phyloP scores from a whole-genome alignment of 129 eudicot species.

The Chrysanthemum lavandulifolium region DNA sequence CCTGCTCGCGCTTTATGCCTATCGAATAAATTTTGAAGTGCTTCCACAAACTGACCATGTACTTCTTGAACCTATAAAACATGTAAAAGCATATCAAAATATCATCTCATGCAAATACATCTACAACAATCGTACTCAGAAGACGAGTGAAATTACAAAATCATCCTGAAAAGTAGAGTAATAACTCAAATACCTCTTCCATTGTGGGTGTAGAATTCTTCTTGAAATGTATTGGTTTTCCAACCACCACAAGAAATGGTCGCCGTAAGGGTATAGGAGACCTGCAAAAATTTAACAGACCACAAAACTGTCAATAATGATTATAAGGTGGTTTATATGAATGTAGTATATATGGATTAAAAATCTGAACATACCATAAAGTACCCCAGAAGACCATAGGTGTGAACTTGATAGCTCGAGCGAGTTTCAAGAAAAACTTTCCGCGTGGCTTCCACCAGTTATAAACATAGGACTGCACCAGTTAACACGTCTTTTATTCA shows the following conservation, averaged over 20 bases:
- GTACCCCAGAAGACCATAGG: slow-evolving; percentile 90
- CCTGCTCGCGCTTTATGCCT: slow-evolving; percentile 69
- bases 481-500: neutral
- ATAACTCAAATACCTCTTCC: slow-evolving; percentile 67
- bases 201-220: slow-evolving; percentile 61
- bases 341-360: neutral
- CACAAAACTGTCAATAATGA: neutral
- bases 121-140: neutral
- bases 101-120: neutral
- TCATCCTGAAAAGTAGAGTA: neutral
- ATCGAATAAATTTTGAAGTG: slow-evolving; percentile 63
- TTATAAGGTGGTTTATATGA: slow-evolving; percentile 5
- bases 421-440: slow-evolving; percentile 48
- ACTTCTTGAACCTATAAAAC: slow-evolving; percentile 60
- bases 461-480: slow-evolving; percentile 64
- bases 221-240: slow-evolving; percentile 66
- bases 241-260: slow-evolving; percentile 90
- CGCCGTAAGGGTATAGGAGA: slow-evolving; percentile 68
- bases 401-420: slow-evolving; percentile 74
- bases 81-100: slow-evolving; percentile 8
- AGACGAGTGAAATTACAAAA: neutral
- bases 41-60: slow-evolving; percentile 62
- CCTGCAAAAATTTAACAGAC: slow-evolving; percentile 44
- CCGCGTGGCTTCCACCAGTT: slow-evolving; percentile 98
- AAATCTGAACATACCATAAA: slow-evolving; percentile 56